Evolutionary conservation across 176 grass and related monocot genomes (phyloP).

Genomic region (Bromus sterilis): DNA sequence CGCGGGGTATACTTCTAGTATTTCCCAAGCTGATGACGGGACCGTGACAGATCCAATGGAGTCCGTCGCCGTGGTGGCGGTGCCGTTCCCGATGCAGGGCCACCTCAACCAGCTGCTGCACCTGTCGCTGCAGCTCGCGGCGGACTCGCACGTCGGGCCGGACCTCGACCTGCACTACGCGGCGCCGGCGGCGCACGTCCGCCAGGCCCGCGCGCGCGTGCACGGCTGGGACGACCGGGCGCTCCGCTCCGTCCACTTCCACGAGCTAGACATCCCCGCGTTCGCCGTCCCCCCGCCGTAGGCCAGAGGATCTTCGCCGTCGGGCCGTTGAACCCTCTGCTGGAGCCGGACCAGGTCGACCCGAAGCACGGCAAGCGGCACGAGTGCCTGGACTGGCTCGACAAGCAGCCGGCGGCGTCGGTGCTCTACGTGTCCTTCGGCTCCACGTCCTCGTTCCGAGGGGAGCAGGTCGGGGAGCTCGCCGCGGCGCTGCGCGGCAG

Average conservation of each 20-base stretch:
- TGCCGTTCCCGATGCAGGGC: background rate
- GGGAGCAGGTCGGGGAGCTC: constrained; percentile 39
- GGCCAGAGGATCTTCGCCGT: constrained; percentile 47
- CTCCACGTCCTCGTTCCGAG: constrained; percentile 21
- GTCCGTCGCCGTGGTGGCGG: background rate
- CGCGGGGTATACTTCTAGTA: too few species aligned
- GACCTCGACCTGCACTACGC: background rate
- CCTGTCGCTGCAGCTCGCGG: background rate
- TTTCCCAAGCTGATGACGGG: too few species aligned
- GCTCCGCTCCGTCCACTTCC: background rate
- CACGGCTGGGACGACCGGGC: background rate
- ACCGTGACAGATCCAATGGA: background rate
- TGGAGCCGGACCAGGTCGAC: background rate
- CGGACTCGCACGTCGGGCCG: background rate
- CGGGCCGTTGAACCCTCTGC: constrained; percentile 44
- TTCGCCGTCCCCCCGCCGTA: background rate
- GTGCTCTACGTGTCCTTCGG: constrained; percentile 67
- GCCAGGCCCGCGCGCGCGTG: background rate
- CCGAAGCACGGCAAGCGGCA: background rate
- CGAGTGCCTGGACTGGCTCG: constrained; percentile 55
- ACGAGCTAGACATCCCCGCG: constrained; percentile 3
- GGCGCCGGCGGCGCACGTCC: background rate
- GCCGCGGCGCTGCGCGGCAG: constrained; percentile 36
- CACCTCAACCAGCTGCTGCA: background rate
- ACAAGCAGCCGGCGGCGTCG: constrained; percentile 31